Conservation (phyloP, 129 eudicot genomes). For the Lonicera japonica region DNA sequence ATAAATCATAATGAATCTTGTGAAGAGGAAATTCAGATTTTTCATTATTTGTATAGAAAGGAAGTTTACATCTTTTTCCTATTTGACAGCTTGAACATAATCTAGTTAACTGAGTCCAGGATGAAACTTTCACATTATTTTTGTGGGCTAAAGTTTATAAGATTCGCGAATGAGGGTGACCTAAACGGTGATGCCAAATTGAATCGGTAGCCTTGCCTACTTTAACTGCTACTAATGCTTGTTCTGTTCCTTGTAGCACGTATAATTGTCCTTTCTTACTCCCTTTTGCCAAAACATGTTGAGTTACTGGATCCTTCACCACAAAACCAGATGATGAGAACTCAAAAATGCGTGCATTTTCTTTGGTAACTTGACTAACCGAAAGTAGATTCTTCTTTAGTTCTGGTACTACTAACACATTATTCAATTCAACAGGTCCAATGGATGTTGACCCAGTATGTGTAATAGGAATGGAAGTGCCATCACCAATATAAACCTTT, state of each 20-base stretch:
- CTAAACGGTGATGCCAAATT: background rate
- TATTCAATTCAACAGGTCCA: background rate
- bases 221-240: background rate
- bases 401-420: conserved; percentile 3
- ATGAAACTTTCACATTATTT: background rate
- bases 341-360: background rate
- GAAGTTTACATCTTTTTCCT: background rate
- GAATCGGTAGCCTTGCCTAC: background rate
- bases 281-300: background rate
- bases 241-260: background rate
- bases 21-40: background rate
- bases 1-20: conserved; percentile 2
- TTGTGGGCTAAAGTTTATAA: background rate
- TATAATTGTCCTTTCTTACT: background rate
- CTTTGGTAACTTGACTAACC: background rate
- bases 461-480: background rate
- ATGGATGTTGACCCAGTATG: background rate
- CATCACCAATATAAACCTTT: background rate
- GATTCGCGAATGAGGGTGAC: background rate
- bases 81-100: conserved; percentile 3
- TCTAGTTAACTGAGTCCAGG: background rate
- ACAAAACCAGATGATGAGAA: background rate
- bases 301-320: background rate
- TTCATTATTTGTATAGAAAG: background rate
- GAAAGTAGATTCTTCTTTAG: background rate